Conservation (phyloP, 176 grass and related monocot genomes). For the Triticum timopheevii region DNA sequence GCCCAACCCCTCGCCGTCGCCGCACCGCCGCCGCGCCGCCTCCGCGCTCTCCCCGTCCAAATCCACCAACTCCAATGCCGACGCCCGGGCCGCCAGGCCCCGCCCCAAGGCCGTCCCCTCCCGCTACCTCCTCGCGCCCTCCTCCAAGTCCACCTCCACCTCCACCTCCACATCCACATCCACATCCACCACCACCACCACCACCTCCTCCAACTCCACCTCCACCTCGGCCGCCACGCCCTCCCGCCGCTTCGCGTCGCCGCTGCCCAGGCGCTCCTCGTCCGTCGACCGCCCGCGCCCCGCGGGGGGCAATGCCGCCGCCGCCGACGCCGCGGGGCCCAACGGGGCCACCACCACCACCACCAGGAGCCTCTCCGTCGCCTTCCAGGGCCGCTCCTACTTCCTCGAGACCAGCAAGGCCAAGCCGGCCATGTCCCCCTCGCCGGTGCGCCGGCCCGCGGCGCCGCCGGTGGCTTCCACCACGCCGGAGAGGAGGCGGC, state of each 20-base stretch:
- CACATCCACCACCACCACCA: conserved; percentile 35
- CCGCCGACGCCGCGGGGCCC: conserved; percentile 8
- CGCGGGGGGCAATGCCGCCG: conserved; percentile 13
- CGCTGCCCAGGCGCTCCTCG: conserved; percentile 59
- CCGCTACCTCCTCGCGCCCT: conserved; percentile 51
- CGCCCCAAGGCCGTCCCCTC: conserved; percentile 44
- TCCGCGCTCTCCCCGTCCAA: conserved; percentile 57
- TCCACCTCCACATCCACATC: conserved; percentile 44
- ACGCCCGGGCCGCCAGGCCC: conserved; percentile 34
- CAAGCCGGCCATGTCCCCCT: conserved; percentile 54
- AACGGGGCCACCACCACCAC: conserved; percentile 55
- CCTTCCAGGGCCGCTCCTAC: conserved; percentile 95
- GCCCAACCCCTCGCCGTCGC: conserved; percentile 48
- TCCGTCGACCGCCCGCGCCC: conserved; percentile 66
- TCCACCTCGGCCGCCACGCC: conserved; percentile 59
- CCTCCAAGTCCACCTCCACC: conserved; percentile 53
- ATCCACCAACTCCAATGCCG: conserved; percentile 40
- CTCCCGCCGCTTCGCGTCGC: conserved; percentile 58
- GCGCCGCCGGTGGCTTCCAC: conserved; percentile 15
- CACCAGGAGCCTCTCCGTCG: conserved; percentile 90
- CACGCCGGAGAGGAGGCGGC: conserved; percentile 55
- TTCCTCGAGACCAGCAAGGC: conserved; percentile 84
- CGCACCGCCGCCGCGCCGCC: conserved; percentile 51
- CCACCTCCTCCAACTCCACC: conserved; percentile 53
- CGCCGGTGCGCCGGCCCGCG: conserved; percentile 52